Evolutionary conservation across 306 rosid genomes (phyloP).

Genomic region (Glycine tomentella): DNA sequence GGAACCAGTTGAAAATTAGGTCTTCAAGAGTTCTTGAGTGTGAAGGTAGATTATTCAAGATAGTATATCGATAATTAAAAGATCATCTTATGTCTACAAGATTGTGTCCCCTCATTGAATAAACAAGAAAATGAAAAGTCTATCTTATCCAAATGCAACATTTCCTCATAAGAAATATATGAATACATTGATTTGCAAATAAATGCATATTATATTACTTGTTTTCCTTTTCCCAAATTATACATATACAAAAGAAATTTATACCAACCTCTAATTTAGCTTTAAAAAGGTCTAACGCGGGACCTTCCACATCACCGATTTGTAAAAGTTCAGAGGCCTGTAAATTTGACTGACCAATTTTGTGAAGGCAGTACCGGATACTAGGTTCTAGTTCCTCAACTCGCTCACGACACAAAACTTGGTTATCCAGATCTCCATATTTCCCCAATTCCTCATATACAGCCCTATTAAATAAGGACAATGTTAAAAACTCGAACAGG

Average conservation of each 20-base stretch:
- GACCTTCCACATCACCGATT: slow-evolving; percentile 99
- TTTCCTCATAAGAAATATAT: too few species aligned
- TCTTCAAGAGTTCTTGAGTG: too few species aligned
- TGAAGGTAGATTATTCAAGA: too few species aligned
- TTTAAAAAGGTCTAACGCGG: slow-evolving; percentile 97
- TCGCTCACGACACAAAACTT: slow-evolving; percentile 92
- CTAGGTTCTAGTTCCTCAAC: slow-evolving; percentile 99
- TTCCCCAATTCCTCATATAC: slow-evolving; percentile 95
- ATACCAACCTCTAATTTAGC: slow-evolving; percentile 90
- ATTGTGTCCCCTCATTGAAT: too few species aligned
- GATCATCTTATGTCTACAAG: too few species aligned
- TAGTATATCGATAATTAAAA: too few species aligned
- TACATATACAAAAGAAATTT: slow-evolving; percentile 2
- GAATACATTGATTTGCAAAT: neutral
- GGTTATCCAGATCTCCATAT: slow-evolving; percentile 96
- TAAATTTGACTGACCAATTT: slow-evolving; percentile 87
- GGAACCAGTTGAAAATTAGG: too few species aligned
- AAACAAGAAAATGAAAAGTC: too few species aligned
- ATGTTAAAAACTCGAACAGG: slow-evolving; percentile 20
- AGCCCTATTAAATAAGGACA: slow-evolving; percentile 64
- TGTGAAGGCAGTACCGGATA: slow-evolving; percentile 90
- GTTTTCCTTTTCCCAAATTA: slow-evolving; percentile 3
- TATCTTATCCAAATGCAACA: too few species aligned
- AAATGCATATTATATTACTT: slow-evolving; percentile 27
- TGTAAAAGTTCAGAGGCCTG: slow-evolving; percentile 92